Evolutionary conservation across 2,329 filamentous ascomycete species (phyloP).

Genomic region (Proliferodiscus dingleyae): DNA sequence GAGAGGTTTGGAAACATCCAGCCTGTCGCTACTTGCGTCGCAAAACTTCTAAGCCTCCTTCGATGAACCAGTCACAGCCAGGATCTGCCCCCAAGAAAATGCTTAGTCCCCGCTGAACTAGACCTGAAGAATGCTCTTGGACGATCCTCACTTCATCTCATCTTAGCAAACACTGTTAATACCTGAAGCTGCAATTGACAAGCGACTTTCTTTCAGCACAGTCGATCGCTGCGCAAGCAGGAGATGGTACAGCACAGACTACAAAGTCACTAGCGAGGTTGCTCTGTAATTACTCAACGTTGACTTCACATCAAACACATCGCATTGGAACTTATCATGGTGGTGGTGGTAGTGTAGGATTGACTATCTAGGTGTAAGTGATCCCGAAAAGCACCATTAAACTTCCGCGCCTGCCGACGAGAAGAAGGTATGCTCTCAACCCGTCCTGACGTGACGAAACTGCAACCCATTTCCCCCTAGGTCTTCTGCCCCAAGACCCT

Average conservation of each 20-base stretch:
- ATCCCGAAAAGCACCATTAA: background rate
- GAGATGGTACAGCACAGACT: background rate
- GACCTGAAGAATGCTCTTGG: background rate
- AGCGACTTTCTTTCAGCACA: background rate
- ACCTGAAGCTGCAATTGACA: background rate
- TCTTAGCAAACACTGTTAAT: background rate
- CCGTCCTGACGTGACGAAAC: background rate
- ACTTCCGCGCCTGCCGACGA: background rate
- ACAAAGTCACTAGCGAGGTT: slow-evolving; percentile 6
- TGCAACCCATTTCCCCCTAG: background rate
- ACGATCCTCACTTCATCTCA: background rate
- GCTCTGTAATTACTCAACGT: no score
- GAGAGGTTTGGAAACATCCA: slow-evolving; percentile 19
- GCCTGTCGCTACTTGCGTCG: no score
- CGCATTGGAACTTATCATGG: no score
- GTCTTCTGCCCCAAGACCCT: background rate
- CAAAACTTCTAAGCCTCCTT: slow-evolving; percentile 1
- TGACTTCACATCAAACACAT: no score
- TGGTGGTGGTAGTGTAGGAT: no score
- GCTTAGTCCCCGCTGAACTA: background rate
- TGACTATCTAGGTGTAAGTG: no score
- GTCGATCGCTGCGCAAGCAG: no score
- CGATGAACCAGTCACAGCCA: background rate
- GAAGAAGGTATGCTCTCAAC: background rate
- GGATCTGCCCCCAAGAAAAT: no score